phyloP scores from a whole-genome alignment of 345 rosid species.

The Draba incana region DNA sequence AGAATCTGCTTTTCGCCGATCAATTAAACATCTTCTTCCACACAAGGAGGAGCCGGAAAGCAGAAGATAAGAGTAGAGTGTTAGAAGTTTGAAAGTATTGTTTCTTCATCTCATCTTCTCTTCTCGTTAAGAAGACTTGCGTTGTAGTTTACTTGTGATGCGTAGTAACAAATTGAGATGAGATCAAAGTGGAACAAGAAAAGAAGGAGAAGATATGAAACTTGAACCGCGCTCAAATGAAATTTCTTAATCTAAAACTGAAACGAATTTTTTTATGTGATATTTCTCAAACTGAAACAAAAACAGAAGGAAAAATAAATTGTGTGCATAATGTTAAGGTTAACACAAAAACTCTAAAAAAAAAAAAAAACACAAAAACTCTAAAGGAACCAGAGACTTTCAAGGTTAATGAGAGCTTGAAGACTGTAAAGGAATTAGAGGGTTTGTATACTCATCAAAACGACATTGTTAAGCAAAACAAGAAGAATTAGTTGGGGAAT shows the following conservation, averaged over 20 bases:
- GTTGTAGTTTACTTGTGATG: slow-evolving; percentile 19
- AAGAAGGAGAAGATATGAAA: neutral
- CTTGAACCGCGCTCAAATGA: neutral
- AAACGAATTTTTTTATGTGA: neutral
- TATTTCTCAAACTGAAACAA: too few species aligned
- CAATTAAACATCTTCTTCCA: slow-evolving; percentile 68
- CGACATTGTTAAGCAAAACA: too few species aligned
- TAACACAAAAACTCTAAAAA: too few species aligned
- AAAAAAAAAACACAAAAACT: too few species aligned
- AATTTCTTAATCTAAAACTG: neutral
- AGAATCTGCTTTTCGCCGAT: slow-evolving; percentile 73
- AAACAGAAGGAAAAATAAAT: too few species aligned
- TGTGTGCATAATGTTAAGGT: too few species aligned
- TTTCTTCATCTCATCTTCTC: neutral
- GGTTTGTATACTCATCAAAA: too few species aligned
- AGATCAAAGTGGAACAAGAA: slow-evolving; percentile 1
- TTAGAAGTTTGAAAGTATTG: slow-evolving; percentile 32
- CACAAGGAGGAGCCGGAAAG: slow-evolving; percentile 48
- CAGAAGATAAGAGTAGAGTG: slow-evolving; percentile 41
- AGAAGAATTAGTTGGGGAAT: too few species aligned
- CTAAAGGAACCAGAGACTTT: too few species aligned
- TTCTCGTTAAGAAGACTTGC: slow-evolving; percentile 1
- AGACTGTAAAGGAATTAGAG: too few species aligned
- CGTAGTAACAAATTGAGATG: slow-evolving; percentile 7
- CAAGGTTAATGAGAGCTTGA: too few species aligned